Base-by-base conservation (phyloP, 208 protist genomes). In the Kentomonas sorsogonicus region DNA sequence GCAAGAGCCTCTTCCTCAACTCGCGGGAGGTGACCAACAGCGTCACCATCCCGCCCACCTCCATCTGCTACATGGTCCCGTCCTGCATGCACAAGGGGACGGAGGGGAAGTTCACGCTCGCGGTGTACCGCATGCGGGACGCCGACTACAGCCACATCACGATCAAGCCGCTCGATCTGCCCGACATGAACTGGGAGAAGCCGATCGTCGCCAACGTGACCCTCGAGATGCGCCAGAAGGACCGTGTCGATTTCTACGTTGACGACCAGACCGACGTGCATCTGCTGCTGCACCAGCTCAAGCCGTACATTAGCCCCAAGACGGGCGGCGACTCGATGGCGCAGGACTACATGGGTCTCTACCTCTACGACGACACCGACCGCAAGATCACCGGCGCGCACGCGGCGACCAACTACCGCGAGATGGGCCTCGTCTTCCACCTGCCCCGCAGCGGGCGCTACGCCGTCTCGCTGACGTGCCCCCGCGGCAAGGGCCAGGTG, bases 1-100 rank as follows among this genome's bases (percentile, higher is more conserved):
- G 77, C 61, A 83, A 83, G 60, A 79, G 80, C 50, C 77, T 91
- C 47, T 93, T 85, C 67, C 57, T 93, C 26, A 88, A 89, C 69
- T 83, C 79, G 29, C 72, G 86, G 15, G 81, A 93, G 51, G 74
- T 82, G 39, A 46, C 76, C 16, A 83, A 78, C 63, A 56, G 50
- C 16, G 46, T 88, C 15, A 79, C 69, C 2, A 63, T 93, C 23
- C 86, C 82, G 0, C 23, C 76, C 1, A 60, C 81, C 22, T 88
- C 79, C 0, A 50, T 79, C 38, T 88, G 74, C 48, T 93, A 90
- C 69, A 61, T 90, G 39, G 72, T 93, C 4, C 82, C 82, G 13
- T 84, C 66, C 26, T 65, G 64, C 20, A 83, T 93, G 86, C 72
- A 74, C 16, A 72, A 68, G 31, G 67, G 63, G 23, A 57, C 51